A percentile compares a stretch with the other conserved stretches of the same genome.
These are phyloP conservation scores for Penicillium corylophilum DNA, from an alignment of 2,329 filamentous ascomycete species.

Conservation along the genomic window DNA sequence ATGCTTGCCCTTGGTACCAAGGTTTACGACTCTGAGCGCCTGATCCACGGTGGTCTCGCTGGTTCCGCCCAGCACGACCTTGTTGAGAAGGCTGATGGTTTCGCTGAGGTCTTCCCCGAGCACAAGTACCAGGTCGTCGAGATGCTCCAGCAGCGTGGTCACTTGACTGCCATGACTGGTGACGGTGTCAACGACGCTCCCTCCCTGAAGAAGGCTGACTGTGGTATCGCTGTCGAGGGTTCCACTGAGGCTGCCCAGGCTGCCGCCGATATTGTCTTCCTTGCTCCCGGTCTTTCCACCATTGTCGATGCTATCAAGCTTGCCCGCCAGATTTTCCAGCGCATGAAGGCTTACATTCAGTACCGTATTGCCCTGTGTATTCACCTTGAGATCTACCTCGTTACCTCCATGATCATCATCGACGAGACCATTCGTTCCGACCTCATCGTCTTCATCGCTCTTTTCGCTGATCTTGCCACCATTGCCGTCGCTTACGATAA, in stretches of 20 bases:
- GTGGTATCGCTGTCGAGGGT: conserved; percentile 72
- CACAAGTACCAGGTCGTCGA: conserved; percentile 76
- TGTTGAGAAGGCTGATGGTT: conserved; percentile 71
- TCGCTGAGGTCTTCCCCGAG: conserved; percentile 72
- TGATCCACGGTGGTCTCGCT: conserved; percentile 72
- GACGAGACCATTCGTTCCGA: conserved; percentile 72
- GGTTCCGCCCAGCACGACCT: conserved; percentile 74
- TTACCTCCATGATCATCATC: conserved; percentile 76
- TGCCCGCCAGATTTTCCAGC: conserved; percentile 72
- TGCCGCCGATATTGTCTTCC: conserved; percentile 72
- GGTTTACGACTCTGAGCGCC: conserved; percentile 76
- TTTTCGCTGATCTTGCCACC: conserved; percentile 77
- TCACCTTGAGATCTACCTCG: conserved; percentile 73
- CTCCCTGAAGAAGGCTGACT: conserved; percentile 72
- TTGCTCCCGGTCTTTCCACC: conserved; percentile 68
- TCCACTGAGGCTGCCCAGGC: conserved; percentile 71
- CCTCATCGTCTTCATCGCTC: conserved; percentile 74
- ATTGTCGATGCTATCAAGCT: conserved; percentile 74
- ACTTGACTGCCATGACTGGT: conserved; percentile 73
- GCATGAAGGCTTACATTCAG: conserved; percentile 75
- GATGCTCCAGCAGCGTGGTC: conserved; percentile 71
- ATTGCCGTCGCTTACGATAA: conserved; percentile 79
- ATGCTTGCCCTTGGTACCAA: conserved; percentile 77
- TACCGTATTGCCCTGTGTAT: conserved; percentile 74
- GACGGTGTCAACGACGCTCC: conserved; percentile 75